phyloP scores from a whole-genome alignment of 1,284 basidiomycete genomes.

The Ganoderma multipileum region DNA sequence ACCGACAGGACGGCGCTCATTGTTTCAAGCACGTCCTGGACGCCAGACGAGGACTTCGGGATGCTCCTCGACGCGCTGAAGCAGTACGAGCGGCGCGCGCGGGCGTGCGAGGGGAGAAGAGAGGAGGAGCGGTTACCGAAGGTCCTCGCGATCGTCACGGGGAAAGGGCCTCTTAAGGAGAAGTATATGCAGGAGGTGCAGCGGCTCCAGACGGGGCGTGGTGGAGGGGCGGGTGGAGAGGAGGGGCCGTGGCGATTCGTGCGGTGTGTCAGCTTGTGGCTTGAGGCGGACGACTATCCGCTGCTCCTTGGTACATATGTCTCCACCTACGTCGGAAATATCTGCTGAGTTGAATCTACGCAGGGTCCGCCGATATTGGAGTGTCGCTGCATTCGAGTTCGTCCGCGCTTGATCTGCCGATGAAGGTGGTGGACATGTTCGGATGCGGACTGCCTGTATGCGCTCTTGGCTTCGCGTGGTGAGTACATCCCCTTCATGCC shows the following conservation, averaged over 20 bases:
- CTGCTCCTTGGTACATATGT: conserved; percentile 70
- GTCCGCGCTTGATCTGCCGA: conserved; percentile 92
- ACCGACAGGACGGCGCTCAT: conserved; percentile 84
- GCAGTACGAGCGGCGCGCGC: conserved; percentile 72
- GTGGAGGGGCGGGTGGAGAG: conserved; percentile 23
- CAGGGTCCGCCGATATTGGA: conserved; percentile 92
- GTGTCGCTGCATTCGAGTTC: conserved; percentile 92
- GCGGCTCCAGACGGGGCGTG: conserved; percentile 53
- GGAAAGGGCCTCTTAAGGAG: conserved; percentile 84
- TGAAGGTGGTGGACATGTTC: conserved; percentile 99
- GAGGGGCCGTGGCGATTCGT: conserved; percentile 77
- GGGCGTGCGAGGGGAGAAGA: conserved; percentile 39
- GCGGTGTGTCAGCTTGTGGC: conserved; percentile 86
- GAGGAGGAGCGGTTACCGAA: conserved; percentile 62
- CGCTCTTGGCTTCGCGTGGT: conserved; percentile 90
- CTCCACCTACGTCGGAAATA: too few species aligned
- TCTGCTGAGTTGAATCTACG: background rate
- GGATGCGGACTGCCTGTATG: conserved; percentile 95
- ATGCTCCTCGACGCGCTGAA: conserved; percentile 80
- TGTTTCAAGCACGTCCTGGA: conserved; percentile 97
- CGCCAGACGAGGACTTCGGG: conserved; percentile 94
- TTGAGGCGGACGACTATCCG: conserved; percentile 90
- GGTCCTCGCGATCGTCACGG: conserved; percentile 87
- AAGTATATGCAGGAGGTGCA: conserved; percentile 75
- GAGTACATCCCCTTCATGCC: conserved; percentile 31